These are phyloP conservation scores for Neurospora sp. DNA, from an alignment of 495 filamentous ascomycete genomes.

Conservation along the genomic window DNA sequence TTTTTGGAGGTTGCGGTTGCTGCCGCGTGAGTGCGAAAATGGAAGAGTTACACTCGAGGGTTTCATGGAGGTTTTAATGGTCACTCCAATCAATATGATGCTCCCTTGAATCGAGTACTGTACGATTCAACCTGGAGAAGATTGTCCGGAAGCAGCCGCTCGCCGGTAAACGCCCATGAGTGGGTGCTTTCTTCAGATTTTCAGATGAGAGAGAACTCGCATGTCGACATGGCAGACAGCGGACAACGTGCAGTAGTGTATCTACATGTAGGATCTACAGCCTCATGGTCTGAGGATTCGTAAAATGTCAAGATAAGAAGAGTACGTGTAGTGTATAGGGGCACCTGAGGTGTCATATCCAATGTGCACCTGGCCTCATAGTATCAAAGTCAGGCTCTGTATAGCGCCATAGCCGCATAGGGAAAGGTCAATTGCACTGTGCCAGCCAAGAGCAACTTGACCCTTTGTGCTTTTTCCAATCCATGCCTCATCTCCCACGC, in stretches of 20 bases:
- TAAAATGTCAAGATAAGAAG: not conserved
- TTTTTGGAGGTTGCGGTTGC: not conserved
- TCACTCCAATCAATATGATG: not conserved
- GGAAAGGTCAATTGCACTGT: not conserved
- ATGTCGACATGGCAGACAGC: not conserved
- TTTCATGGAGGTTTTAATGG: not conserved
- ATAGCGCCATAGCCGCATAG: not conserved
- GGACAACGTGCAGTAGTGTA: not conserved
- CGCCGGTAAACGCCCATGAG: not conserved
- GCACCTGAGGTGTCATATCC: not conserved
- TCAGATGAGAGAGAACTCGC: not conserved
- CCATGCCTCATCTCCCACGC: not conserved
- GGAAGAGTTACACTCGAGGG: not conserved
- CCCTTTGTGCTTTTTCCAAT: not conserved
- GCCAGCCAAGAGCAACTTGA: not conserved
- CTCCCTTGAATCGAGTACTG: not conserved
- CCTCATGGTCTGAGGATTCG: not conserved
- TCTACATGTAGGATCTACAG: not conserved
- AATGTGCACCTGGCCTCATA: not conserved
- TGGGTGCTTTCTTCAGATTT: not conserved
- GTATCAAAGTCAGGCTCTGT: not conserved
- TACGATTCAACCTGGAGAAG: not conserved
- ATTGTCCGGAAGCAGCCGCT: not conserved
- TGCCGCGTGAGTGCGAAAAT: not conserved
- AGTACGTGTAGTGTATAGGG: not conserved